Percentiles rank a stretch among this genome's conserved stretches.
phyloP scores from a whole-genome alignment of 2,329 filamentous ascomycete species.

The Paecilomyces dactylethromorphus region DNA sequence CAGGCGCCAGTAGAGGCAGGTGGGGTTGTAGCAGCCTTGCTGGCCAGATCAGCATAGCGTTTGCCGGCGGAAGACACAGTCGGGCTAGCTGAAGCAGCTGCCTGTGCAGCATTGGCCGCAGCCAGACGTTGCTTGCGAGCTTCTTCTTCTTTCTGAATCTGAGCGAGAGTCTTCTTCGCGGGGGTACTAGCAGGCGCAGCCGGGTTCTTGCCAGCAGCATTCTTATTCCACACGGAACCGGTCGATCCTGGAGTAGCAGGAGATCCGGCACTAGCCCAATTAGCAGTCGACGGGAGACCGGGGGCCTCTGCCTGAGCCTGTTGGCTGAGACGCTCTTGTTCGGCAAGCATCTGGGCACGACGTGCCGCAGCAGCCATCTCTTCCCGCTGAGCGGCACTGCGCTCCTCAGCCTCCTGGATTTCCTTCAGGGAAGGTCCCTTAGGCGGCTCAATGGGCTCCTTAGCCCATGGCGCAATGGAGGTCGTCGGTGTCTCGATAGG shows the following conservation, averaged over 20 bases:
- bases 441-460: constrained; percentile 64
- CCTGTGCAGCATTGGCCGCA: constrained; percentile 43
- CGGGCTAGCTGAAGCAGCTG: constrained; percentile 27
- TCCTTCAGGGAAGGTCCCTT: constrained; percentile 91
- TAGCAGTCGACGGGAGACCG: constrained; percentile 79
- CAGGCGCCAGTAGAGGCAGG: constrained; percentile 57
- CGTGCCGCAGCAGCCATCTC: constrained; percentile 71
- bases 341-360: constrained; percentile 59
- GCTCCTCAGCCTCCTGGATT: constrained; percentile 92
- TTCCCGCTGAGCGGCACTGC: constrained; percentile 83
- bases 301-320: constrained; percentile 61
- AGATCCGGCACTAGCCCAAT: constrained; percentile 72
- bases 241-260: constrained; percentile 56
- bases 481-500: constrained; percentile 61
- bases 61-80: constrained; percentile 56
- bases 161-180: constrained; percentile 82
- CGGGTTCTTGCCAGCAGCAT: constrained; percentile 35
- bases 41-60: constrained; percentile 88
- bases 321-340: constrained; percentile 67
- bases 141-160: constrained; percentile 97
- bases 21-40: constrained; percentile 56
- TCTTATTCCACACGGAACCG: constrained; percentile 47
- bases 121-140: constrained; percentile 71
- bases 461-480: constrained; percentile 90
- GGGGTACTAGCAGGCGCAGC: constrained; percentile 30